Evolutionary conservation across 2,329 filamentous ascomycete species (phyloP).

Genomic region (Fusarium illudens): DNA sequence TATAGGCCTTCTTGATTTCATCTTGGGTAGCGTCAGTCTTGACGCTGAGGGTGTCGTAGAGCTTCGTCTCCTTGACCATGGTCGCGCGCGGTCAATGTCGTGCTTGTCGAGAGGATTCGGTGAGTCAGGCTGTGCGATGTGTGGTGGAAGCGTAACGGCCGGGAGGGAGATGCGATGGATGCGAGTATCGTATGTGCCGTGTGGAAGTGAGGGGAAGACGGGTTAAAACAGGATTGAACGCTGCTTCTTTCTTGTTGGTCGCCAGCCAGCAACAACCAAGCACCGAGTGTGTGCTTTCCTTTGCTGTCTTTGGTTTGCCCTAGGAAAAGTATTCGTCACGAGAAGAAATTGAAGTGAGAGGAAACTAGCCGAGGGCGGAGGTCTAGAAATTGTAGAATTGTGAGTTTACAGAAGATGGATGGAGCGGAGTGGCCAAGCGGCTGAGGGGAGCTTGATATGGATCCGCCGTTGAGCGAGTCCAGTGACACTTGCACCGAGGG

Average conservation of each 20-base stretch:
- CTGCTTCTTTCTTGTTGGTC: conserved; percentile 21
- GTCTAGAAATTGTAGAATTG: conserved; percentile 24
- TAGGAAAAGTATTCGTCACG: background rate
- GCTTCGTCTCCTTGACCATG: conserved; percentile 95
- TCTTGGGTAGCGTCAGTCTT: conserved; percentile 85
- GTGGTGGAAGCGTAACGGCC: conserved; percentile 3
- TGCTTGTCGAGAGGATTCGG: conserved; percentile 1
- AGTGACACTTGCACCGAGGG: conserved; percentile 32
- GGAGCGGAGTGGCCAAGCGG: conserved; percentile 9
- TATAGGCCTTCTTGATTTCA: conserved; percentile 96
- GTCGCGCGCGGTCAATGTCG: conserved; percentile 44
- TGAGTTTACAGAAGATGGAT: conserved; percentile 39
- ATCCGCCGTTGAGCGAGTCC: conserved; percentile 34
- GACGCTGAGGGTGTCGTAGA: conserved; percentile 87
- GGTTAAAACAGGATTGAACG: background rate
- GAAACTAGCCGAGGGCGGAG: conserved; percentile 16
- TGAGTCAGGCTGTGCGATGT: conserved; percentile 6
- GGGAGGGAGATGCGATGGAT: conserved; percentile 3
- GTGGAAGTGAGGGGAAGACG: conserved; percentile 10
- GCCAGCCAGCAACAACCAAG: conserved; percentile 13
- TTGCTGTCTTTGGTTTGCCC: conserved; percentile 3
- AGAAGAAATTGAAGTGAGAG: conserved; percentile 13
- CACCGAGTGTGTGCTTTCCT: conserved; percentile 14
- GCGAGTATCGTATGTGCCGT: conserved; percentile 10
- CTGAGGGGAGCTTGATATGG: conserved; percentile 33